These are phyloP conservation scores for Kandelia obovata DNA, from an alignment of 345 rosid species.

Conservation along the genomic window DNA sequence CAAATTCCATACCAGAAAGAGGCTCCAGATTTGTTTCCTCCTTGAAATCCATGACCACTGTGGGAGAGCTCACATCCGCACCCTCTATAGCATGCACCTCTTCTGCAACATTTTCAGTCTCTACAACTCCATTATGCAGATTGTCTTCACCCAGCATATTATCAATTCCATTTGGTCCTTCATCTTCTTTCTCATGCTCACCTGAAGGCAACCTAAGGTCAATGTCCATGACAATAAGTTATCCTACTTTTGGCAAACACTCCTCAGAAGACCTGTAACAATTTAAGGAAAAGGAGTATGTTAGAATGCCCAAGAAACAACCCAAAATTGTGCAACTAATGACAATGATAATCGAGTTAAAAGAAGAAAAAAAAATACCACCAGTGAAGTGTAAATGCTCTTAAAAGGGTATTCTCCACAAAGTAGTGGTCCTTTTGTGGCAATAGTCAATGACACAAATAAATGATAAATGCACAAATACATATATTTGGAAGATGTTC, in stretches of 20 bases:
- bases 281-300: neutral
- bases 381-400: too few species aligned
- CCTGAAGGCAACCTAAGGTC: constrained; percentile 69
- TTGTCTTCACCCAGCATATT: constrained; percentile 42
- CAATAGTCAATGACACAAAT: too few species aligned
- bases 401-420: too few species aligned
- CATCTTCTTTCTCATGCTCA: constrained; percentile 52
- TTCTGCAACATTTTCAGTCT: constrained; percentile 32
- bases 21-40: constrained; percentile 56
- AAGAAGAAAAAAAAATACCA: too few species aligned
- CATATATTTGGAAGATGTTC: too few species aligned
- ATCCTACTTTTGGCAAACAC: constrained; percentile 1
- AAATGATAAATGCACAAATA: too few species aligned
- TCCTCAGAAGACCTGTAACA: constrained; percentile 3
- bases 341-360: neutral
- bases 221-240: constrained; percentile 41
- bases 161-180: constrained; percentile 44
- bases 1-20: constrained; percentile 57
- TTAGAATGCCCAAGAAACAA: neutral
- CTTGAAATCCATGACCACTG: constrained; percentile 30
- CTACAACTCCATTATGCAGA: constrained; percentile 38
- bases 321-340: neutral
- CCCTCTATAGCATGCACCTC: constrained; percentile 32
- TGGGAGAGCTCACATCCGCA: constrained; percentile 27
- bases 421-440: too few species aligned